Conservation (phyloP, 192 early-diverging fungal genomes). For the Coemansia sp. region DNA sequence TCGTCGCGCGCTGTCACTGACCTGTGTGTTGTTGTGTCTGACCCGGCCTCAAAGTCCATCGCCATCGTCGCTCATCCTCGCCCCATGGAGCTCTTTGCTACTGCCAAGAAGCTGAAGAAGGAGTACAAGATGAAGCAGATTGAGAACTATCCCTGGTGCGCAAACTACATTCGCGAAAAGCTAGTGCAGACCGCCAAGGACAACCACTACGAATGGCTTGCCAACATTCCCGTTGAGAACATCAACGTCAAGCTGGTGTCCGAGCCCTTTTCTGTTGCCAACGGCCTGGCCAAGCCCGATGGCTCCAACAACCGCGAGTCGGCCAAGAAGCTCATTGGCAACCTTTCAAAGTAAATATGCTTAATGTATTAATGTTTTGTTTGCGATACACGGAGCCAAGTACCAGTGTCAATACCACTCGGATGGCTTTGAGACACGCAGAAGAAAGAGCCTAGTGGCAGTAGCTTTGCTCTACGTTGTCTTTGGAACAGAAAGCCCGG, state of each 20-base stretch:
- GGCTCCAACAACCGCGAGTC: slow-evolving; percentile 35
- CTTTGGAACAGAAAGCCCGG: too few species aligned
- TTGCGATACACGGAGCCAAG: too few species aligned
- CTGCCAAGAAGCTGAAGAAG: slow-evolving; percentile 26
- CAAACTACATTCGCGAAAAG: slow-evolving; percentile 34
- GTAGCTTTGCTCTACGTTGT: too few species aligned
- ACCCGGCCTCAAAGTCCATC: slow-evolving; percentile 3
- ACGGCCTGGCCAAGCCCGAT: slow-evolving; percentile 24
- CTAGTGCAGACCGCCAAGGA: slow-evolving; percentile 15
- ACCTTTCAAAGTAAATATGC: not conserved
- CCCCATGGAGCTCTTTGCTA: slow-evolving; percentile 32
- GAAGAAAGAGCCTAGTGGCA: too few species aligned
- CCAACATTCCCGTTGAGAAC: slow-evolving; percentile 14
- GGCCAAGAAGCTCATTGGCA: not conserved
- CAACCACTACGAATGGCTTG: slow-evolving; percentile 21
- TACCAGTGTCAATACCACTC: too few species aligned
- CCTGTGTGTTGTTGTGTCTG: slow-evolving; percentile 20
- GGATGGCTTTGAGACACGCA: too few species aligned
- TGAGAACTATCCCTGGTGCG: slow-evolving; percentile 36
- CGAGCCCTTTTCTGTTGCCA: slow-evolving; percentile 25
- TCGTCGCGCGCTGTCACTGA: slow-evolving; percentile 31
- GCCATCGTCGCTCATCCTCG: slow-evolving; percentile 34
- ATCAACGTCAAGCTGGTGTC: slow-evolving; percentile 40
- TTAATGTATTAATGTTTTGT: not conserved
- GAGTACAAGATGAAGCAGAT: slow-evolving; percentile 35